These are phyloP conservation scores for Podila clonocystis DNA, from an alignment of 192 early-diverging fungal species.

Conservation along the genomic window DNA sequence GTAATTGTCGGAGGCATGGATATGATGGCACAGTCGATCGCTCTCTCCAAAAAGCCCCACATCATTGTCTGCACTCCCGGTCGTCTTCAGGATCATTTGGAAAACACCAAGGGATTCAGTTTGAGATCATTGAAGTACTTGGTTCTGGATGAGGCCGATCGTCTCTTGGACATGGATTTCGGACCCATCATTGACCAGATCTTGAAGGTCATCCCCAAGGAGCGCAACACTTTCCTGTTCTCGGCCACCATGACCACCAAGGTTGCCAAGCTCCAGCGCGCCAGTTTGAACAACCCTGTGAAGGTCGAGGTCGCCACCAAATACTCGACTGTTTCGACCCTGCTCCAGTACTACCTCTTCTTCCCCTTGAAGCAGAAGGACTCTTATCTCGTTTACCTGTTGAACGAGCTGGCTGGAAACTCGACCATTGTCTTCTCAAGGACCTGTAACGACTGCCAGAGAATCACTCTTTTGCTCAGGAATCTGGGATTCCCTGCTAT, in stretches of 20 bases:
- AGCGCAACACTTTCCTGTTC: slow-evolving; percentile 93
- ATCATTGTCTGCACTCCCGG: slow-evolving; percentile 96
- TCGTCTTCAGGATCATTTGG: slow-evolving; percentile 93
- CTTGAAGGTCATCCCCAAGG: slow-evolving; percentile 89
- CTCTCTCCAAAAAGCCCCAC: slow-evolving; percentile 94
- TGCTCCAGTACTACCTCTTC: slow-evolving; percentile 96
- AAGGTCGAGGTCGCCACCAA: slow-evolving; percentile 96
- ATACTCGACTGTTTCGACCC: slow-evolving; percentile 93
- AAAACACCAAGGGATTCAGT: slow-evolving; percentile 98
- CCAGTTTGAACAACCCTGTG: slow-evolving; percentile 90
- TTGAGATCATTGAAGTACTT: slow-evolving; percentile 92
- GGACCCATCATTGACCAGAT: slow-evolving; percentile 97
- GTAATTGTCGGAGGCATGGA: slow-evolving; percentile 98
- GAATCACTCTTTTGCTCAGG: slow-evolving; percentile 86
- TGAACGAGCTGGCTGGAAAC: slow-evolving; percentile 93
- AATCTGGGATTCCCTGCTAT: slow-evolving; percentile 96
- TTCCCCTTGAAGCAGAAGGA: slow-evolving; percentile 98
- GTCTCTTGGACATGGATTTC: slow-evolving; percentile 94
- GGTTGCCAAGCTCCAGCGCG: slow-evolving; percentile 95
- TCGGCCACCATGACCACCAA: slow-evolving; percentile 99
- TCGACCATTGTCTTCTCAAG: slow-evolving; percentile 94
- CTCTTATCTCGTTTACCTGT: slow-evolving; percentile 89
- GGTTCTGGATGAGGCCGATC: slow-evolving; percentile 94
- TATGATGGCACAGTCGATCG: slow-evolving; percentile 95
- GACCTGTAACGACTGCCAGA: slow-evolving; percentile 88